Evolutionary conservation across 140 eudicot genomes (phyloP).

Genomic region (Oenanthe javanica): DNA sequence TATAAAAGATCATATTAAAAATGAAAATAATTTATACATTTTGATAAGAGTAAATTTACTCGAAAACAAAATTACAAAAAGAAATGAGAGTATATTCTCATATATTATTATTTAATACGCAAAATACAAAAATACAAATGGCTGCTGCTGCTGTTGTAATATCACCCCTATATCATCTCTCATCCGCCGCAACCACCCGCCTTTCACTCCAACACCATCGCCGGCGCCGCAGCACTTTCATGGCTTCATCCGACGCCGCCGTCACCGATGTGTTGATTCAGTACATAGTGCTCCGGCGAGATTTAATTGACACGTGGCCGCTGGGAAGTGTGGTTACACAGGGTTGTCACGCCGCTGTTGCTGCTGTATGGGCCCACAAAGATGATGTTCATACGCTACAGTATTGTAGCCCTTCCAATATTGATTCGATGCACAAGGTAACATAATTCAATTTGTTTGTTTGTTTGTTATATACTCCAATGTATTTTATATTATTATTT

Average conservation of each 20-base stretch:
- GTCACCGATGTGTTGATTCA: constrained; percentile 55
- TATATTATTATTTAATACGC: neutral
- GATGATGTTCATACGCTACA: constrained; percentile 54
- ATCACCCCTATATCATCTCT: constrained; percentile 17
- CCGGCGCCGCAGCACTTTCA: constrained; percentile 22
- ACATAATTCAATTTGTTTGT: neutral
- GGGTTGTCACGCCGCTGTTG: constrained; percentile 95
- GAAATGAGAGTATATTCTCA: neutral
- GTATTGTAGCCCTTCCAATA: constrained; percentile 51
- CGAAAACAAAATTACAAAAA: neutral
- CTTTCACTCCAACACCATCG: constrained; percentile 3
- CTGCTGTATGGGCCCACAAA: constrained; percentile 69
- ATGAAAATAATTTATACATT: no score
- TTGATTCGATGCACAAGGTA: constrained; percentile 89
- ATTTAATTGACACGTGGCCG: constrained; percentile 84
- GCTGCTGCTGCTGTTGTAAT: constrained; percentile 18
- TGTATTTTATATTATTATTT: no score
- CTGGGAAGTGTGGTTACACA: constrained; percentile 83
- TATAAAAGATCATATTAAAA: no score
- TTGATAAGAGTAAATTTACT: no score
- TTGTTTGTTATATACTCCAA: no score
- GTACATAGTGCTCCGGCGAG: constrained; percentile 80
- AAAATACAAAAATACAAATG: constrained; percentile 10
- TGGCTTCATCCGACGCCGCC: constrained; percentile 28
- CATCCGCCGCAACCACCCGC: constrained; percentile 8